Percentiles rank a stretch among this genome's conserved stretches.
phyloP scores from a whole-genome alignment of 352 stramenopile species.

The Globisporangium spiculum region DNA sequence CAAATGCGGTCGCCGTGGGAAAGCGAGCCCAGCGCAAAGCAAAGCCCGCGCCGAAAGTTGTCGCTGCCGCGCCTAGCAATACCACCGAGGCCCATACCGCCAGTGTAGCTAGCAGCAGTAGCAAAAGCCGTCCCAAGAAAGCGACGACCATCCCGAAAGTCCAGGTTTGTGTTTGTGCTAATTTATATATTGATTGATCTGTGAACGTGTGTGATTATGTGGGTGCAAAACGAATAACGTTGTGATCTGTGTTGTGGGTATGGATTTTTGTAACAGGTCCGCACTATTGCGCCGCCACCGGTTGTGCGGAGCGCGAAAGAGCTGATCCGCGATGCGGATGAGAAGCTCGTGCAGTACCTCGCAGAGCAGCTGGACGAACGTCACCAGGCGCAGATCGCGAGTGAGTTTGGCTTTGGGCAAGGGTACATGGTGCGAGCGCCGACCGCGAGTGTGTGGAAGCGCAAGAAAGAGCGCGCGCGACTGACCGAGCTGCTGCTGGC shows the following conservation, averaged over 20 bases:
- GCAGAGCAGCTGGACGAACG: constrained; percentile 40
- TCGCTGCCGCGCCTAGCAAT: neutral
- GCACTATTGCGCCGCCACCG: neutral
- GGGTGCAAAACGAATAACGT: neutral
- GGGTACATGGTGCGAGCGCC: constrained; percentile 57
- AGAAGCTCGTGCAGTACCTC: constrained; percentile 57
- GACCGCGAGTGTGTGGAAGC: constrained; percentile 26
- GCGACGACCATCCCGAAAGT: neutral
- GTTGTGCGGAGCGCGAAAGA: constrained; percentile 35
- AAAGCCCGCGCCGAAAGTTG: constrained; percentile 9
- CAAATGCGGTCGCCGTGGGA: neutral
- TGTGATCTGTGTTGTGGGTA: neutral
- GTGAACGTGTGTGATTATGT: neutral
- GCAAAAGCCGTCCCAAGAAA: constrained; percentile 4
- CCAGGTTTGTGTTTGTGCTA: constrained; percentile 4
- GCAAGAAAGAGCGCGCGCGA: constrained; percentile 28
- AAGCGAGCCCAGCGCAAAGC: constrained; percentile 9
- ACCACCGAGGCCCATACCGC: neutral
- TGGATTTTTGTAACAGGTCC: constrained; percentile 1
- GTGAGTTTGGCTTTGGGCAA: constrained; percentile 52
- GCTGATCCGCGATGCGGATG: constrained; percentile 39
- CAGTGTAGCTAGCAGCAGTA: neutral
- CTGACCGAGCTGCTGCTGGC: constrained; percentile 41
- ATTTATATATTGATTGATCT: neutral
- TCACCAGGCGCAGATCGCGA: constrained; percentile 44